Evolutionary conservation across 2,329 filamentous ascomycete species (phyloP).

Genomic region (Ophiostoma ulmi): DNA sequence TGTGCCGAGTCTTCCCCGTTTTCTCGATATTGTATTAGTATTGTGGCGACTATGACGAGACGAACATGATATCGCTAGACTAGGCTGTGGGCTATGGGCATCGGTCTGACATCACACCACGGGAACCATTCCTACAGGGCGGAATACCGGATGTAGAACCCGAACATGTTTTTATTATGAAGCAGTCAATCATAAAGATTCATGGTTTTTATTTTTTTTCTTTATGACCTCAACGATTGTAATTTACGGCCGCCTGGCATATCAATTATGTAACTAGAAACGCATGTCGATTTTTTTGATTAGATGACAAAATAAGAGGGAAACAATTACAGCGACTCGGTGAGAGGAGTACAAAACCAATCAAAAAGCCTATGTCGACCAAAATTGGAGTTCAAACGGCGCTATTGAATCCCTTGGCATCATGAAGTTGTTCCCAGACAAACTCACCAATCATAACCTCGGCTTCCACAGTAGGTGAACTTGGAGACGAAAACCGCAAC

Average conservation of each 20-base stretch:
- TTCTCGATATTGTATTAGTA: not conserved
- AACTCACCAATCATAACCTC: not conserved
- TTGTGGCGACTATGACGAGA: constrained; percentile 2
- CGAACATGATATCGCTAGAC: not conserved
- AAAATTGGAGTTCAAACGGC: too few relatives aligned
- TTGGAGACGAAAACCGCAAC: not conserved
- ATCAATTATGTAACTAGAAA: too few relatives aligned
- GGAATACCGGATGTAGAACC: not conserved
- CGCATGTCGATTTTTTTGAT: too few relatives aligned
- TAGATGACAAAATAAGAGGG: too few relatives aligned
- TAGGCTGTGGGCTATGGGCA: not conserved
- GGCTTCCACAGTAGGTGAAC: not conserved
- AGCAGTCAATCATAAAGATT: not conserved
- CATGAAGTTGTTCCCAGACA: not conserved
- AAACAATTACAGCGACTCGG: too few relatives aligned
- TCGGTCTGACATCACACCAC: constrained; percentile 8
- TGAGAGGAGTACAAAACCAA: too few relatives aligned
- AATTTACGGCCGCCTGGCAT: too few relatives aligned
- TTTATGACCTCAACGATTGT: too few relatives aligned
- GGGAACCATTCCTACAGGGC: not conserved
- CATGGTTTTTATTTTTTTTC: not conserved
- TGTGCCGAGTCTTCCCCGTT: not conserved
- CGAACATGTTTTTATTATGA: not conserved
- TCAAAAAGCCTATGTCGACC: too few relatives aligned
- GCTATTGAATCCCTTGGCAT: not conserved